Evolutionary conservation across 2,329 filamentous ascomycete genomes (phyloP), one percentile per base, ranked within the genome.

Genomic region (Dactylellina parvicollis): DNA sequence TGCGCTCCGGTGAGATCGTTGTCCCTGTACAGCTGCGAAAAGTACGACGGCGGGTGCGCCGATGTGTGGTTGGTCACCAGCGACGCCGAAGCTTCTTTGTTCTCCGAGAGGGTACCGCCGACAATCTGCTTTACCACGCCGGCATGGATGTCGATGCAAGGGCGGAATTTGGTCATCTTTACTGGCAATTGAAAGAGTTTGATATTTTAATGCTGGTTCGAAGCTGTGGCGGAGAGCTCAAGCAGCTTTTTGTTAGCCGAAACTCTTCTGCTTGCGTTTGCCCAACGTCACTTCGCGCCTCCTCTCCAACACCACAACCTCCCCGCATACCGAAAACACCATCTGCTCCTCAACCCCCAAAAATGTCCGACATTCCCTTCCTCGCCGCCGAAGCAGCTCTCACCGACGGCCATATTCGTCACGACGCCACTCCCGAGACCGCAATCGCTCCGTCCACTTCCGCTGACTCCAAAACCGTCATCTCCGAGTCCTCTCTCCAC

Each of bases 91-190:
- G 86, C 86, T 82, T 90, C 90, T 20, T 30, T 57, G 28, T 67
- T 46, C 1, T 67, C 62, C 12, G 73, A 75, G 75, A 99, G 86
- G 1, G 95, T 98, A 71, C 95, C 94, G 77, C 95, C 95, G 40
- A 99, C 93, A 77, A 99, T 99, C 81, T 99, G 95, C 84, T 99
- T 99, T 71, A 99, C 95, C 80, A 94, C 90, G 12, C 95, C 95
- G n/a, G 93, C 90, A 81, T 99, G 95, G 59, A 99, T 87, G 82
- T 99, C 95, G 81, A 99, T 98, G 80, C 95, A 99, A 18, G 95
- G 95, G 38, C 95, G 86, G 80, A 99, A 99, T 77, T 89, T 88
- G 1, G 95, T 98, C 95, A 99, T 96, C 24, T 9, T 18, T 9
- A 4, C 7, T 5, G 34, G 12, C 34, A 14, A n/a, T 47, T 20